Percentiles rank a stretch among this genome's conserved stretches.
Conservation (phyloP, 176 grass and related monocot species). For the Musa beccarii region DNA sequence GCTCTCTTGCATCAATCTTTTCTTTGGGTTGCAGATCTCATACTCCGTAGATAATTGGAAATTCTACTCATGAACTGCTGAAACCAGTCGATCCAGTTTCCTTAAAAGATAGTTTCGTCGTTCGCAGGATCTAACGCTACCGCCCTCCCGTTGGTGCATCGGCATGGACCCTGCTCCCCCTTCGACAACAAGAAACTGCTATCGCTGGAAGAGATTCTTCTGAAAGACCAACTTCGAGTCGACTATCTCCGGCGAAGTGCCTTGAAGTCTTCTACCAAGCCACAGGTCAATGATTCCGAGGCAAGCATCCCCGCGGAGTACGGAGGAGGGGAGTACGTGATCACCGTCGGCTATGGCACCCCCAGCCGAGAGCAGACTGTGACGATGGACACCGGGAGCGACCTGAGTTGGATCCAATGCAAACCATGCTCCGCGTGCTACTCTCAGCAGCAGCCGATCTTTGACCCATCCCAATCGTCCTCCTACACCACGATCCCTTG, state of each 20-base stretch:
- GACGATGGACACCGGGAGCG: neutral
- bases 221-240: neutral
- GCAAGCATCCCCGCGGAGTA: neutral
- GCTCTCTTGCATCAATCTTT: too few species aligned
- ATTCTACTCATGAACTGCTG: too few species aligned
- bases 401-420: conserved; percentile 5
- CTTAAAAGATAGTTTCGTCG: too few species aligned
- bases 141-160: too few species aligned
- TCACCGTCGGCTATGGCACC: neutral
- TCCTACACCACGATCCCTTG: neutral
- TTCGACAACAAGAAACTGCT: neutral
- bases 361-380: neutral
- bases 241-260: neutral
- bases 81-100: too few species aligned
- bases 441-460: neutral
- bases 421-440: neutral
- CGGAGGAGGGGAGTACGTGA: neutral
- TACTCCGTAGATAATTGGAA: too few species aligned
- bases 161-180: neutral
- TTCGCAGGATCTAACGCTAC: too few species aligned
- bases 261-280: too few species aligned
- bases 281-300: neutral
- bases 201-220: neutral
- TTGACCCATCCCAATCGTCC: neutral
- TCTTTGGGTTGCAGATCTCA: too few species aligned